phyloP scores from a whole-genome alignment of 2,329 filamentous ascomycete species.

The Trichoderma atroviride region DNA sequence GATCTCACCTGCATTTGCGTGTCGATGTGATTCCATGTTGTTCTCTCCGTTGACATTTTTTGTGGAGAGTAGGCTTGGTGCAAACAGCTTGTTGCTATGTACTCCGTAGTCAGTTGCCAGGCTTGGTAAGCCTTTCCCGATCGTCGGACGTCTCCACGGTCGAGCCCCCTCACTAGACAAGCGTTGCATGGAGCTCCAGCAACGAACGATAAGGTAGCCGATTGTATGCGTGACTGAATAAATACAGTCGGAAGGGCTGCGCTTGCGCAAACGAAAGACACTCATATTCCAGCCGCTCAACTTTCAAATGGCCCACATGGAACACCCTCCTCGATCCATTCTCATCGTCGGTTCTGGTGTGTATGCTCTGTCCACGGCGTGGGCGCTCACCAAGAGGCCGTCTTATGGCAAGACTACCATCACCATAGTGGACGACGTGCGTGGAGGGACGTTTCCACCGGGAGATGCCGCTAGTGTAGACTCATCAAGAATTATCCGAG shows the following conservation, averaged over 20 bases:
- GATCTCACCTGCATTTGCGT: not conserved
- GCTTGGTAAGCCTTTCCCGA: conserved; percentile 14
- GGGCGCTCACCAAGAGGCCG: conserved; percentile 66
- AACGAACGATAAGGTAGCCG: not conserved
- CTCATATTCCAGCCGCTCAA: not conserved
- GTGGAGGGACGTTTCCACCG: conserved; percentile 58
- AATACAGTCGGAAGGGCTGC: not conserved
- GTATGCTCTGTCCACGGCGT: conserved; percentile 65
- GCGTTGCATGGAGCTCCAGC: not conserved
- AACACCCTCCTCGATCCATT: conserved; percentile 51
- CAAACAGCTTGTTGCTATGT: too few relatives aligned
- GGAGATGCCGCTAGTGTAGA: conserved; percentile 64
- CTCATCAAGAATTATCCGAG: conserved; percentile 64
- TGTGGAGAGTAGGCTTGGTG: not conserved
- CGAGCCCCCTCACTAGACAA: conserved; percentile 6
- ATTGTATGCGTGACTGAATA: conserved; percentile 2
- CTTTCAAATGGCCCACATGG: conserved; percentile 32
- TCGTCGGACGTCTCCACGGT: conserved; percentile 1
- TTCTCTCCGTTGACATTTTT: not conserved
- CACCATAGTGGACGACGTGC: conserved; percentile 61
- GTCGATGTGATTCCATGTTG: conserved; percentile 19
- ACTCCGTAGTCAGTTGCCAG: not conserved
- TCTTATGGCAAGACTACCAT: conserved; percentile 57
- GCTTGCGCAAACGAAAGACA: not conserved
- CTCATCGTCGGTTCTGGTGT: conserved; percentile 71